Evolutionary conservation across 345 rosid genomes (phyloP).

Genomic region (Fremontodendron californicum): DNA sequence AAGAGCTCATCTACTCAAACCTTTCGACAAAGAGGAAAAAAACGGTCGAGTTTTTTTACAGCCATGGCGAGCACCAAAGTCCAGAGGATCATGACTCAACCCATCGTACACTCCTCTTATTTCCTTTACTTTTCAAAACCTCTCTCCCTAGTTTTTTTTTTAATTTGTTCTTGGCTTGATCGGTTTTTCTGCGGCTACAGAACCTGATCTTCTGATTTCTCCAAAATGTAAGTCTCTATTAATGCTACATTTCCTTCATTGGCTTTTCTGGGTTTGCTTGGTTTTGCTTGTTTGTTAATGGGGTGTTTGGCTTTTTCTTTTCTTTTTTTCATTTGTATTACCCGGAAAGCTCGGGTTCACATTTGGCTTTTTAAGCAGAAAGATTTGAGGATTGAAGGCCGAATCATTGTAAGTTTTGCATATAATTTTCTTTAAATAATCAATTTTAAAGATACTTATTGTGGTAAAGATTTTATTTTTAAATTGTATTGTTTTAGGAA

Average conservation of each 20-base stretch:
- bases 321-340: background rate
- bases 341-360: conserved; percentile 89
- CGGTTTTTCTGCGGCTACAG: conserved; percentile 25
- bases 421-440: background rate
- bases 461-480: background rate
- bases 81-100: too few relatives aligned
- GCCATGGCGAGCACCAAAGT: too few relatives aligned
- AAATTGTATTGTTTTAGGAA: background rate
- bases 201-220: conserved; percentile 92
- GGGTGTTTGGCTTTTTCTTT: background rate
- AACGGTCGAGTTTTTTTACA: background rate
- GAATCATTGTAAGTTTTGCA: conserved; percentile 1
- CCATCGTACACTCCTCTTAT: too few relatives aligned
- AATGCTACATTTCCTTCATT: background rate
- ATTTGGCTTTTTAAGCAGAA: conserved; percentile 97
- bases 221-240: conserved; percentile 61
- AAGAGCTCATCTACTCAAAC: background rate
- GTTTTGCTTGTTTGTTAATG: background rate
- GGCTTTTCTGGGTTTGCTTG: background rate
- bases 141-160: background rate
- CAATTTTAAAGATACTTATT: background rate
- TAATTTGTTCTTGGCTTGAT: background rate
- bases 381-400: conserved; percentile 81
- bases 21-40: background rate
- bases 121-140: background rate